Base-by-base conservation (phyloP, 768 basidiomycete species). In the Tremella fuciformis region DNA sequence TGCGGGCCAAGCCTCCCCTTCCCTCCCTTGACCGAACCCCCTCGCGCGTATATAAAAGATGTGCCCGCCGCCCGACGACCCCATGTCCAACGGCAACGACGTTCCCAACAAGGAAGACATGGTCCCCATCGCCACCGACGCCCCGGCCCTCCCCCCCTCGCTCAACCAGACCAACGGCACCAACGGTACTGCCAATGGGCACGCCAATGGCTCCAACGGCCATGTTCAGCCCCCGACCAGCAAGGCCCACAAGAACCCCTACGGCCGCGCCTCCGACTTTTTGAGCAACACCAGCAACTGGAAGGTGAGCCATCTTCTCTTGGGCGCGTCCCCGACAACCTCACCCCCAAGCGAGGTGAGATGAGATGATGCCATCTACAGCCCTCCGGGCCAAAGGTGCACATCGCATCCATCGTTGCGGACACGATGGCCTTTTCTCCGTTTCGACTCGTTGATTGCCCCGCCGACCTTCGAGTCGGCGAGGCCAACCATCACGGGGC, bases 221-320 rank as follows among this genome's bases (percentile, higher is more conserved):
- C 66, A 69, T 29, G 50, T 65, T 24, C 59, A 63, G 16, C 65
- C 74, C 11, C 66, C 70, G 16, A 57, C 63, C 13, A 66, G 66
- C 40, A 68, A 77, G 64, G 58, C 58, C 44, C 68, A 71, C 48
- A 73, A 80, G 57, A 91, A 91, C 74, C 87, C 89, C 13, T 94
- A 94, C 75, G 91, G 88, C 11, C 84, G 91, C n/a, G 88, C 89
- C 15, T 84, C 88, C 19, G 91, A 94, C 77, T 93, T 93, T 77
- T 80, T 94, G 63, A 92, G 87, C 76, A 96, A 96, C 76, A 76
- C 75, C n/a, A 65, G 62, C 21, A 76, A 76, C 50, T 76, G 73
- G 73, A 70, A 70, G 70, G 72, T 70, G 60, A 58, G 69, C 65
- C 21, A 13, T 52, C 26, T 29, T 18, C 34, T 29, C 51, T 52